Evolutionary conservation across 2,329 filamentous ascomycete species (phyloP).

Genomic region (Cercospora sp.): DNA sequence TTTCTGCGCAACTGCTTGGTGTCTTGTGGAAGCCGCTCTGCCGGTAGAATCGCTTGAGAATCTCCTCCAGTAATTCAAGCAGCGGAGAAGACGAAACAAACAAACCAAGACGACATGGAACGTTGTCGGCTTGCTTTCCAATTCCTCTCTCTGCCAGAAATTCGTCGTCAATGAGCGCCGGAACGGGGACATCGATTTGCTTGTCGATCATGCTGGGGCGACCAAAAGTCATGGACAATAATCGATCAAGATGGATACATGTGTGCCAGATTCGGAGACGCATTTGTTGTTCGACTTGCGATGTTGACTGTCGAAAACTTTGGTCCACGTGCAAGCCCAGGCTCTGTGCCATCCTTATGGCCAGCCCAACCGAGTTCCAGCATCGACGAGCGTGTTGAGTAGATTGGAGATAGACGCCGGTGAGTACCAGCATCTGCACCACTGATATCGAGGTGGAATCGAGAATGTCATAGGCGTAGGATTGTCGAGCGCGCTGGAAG

Average conservation of each 20-base stretch:
- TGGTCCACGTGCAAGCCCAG: constrained; percentile 67
- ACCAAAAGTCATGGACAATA: constrained; percentile 44
- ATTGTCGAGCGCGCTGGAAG: constrained; percentile 31
- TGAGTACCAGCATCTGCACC: constrained; percentile 32
- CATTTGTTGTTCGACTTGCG: constrained; percentile 67
- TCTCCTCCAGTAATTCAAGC: constrained; percentile 32
- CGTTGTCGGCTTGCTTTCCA: constrained; percentile 38
- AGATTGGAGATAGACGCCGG: constrained; percentile 30
- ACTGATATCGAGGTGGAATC: constrained; percentile 30
- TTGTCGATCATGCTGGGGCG: constrained; percentile 35
- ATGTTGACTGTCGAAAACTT: constrained; percentile 51
- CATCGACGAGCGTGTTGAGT: constrained; percentile 32
- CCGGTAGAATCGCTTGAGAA: constrained; percentile 30
- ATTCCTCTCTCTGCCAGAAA: constrained; percentile 53
- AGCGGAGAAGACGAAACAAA: constrained; percentile 32
- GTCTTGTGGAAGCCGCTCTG: constrained; percentile 20
- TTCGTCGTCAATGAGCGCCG: constrained; percentile 50
- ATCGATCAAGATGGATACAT: constrained; percentile 46
- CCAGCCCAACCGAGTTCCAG: constrained; percentile 35
- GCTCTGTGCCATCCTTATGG: constrained; percentile 65
- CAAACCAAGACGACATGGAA: constrained; percentile 35
- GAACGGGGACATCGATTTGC: constrained; percentile 28
- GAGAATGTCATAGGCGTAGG: constrained; percentile 31
- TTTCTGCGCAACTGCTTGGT: constrained; percentile 12
- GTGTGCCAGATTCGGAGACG: constrained; percentile 61